phyloP scores from a whole-genome alignment of 2,329 filamentous ascomycete species.

The Hypoxylon sp. region DNA sequence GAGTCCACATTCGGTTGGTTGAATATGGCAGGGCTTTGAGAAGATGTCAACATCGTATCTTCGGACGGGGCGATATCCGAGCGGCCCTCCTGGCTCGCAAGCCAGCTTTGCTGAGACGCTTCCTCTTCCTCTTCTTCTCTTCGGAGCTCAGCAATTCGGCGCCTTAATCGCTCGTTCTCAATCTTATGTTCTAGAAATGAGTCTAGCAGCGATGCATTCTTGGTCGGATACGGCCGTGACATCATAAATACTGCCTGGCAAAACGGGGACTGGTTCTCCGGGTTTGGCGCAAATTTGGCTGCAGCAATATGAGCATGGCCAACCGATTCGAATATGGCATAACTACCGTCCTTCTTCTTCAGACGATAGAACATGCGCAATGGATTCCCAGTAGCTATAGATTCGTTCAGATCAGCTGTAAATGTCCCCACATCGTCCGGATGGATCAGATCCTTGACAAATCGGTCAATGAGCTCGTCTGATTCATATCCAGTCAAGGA shows the following conservation, averaged over 20 bases:
- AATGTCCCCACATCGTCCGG: conserved; percentile 87
- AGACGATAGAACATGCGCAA: conserved; percentile 91
- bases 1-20: conserved; percentile 60
- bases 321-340: conserved; percentile 88
- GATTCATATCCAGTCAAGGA: conserved; percentile 81
- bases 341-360: conserved; percentile 78
- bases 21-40: conserved; percentile 52
- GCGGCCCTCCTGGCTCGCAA: conserved; percentile 69
- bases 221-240: conserved; percentile 89
- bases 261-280: conserved; percentile 75
- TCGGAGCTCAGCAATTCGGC: conserved; percentile 87
- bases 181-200: conserved; percentile 98
- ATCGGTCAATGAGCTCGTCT: conserved; percentile 78
- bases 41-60: conserved; percentile 57
- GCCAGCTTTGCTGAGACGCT: conserved; percentile 73
- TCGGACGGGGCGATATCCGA: conserved; percentile 69
- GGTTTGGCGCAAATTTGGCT: conserved; percentile 74
- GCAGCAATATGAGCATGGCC: conserved; percentile 90
- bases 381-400: conserved; percentile 83
- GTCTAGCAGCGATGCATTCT: conserved; percentile 86
- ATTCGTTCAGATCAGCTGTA: conserved; percentile 89
- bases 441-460: conserved; percentile 87
- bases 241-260: conserved; percentile 96
- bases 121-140: conserved; percentile 89
- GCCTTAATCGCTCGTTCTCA: conserved; percentile 89